phyloP scores from a whole-genome alignment of 208 protist genomes.

The Leishmania braziliensis region DNA sequence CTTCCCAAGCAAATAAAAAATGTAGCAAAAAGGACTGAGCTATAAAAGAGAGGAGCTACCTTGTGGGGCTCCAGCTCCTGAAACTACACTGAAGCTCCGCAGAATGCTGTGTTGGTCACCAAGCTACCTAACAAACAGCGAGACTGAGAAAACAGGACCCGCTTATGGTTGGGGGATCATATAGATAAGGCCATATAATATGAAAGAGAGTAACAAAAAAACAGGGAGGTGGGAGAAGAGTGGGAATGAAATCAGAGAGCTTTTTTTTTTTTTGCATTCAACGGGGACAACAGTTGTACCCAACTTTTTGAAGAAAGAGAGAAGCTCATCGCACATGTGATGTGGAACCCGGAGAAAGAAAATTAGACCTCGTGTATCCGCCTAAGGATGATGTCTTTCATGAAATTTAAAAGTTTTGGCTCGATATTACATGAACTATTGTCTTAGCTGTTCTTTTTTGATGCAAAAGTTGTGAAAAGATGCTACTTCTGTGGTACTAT shows the following conservation, averaged over 20 bases:
- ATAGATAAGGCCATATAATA: not conserved
- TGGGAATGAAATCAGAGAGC: not conserved
- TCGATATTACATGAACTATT: not conserved
- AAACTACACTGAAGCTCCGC: not conserved
- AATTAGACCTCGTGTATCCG: not conserved
- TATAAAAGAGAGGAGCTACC: not conserved
- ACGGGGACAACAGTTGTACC: not conserved
- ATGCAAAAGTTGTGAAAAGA: not conserved
- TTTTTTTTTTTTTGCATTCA: not conserved
- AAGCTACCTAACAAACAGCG: not conserved
- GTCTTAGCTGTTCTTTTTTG: not conserved
- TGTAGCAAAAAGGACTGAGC: not conserved
- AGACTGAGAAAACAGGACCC: not conserved
- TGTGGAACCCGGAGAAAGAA: not conserved
- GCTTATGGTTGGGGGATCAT: not conserved
- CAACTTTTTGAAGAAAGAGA: not conserved
- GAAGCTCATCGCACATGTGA: not conserved
- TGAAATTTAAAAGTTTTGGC: not conserved
- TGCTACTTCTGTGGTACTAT: not conserved
- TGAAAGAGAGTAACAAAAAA: not conserved
- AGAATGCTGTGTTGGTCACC: not conserved
- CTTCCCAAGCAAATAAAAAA: not conserved
- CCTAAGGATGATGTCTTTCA: not conserved
- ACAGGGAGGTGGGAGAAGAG: not conserved
- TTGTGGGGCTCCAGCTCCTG: not conserved